Base-by-base conservation (phyloP, 805 yeast species). In the Saturnispora dispora region DNA sequence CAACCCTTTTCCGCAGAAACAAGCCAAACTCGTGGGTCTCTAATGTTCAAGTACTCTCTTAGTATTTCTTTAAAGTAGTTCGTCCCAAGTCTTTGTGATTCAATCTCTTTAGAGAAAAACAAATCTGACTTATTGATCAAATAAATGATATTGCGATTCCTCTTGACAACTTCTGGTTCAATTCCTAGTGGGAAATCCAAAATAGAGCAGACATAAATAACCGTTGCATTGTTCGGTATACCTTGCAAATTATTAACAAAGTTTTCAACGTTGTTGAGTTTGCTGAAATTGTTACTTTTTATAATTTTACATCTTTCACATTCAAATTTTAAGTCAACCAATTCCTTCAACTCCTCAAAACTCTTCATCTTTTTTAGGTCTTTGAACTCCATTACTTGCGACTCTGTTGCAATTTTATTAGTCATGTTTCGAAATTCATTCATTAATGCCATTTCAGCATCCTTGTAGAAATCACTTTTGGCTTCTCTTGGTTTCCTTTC, bases 181-280 rank as follows among this genome's bases (percentile, higher is more conserved):
- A 82, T 59, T 6, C 82, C 73, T 40, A 83, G 67, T 1, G 96
- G 96, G 60, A 87, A 86, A 57, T 87, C 95, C 13, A 75, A 63
- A 1, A 85, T 80, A 35, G 85, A 82, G 9, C 83, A 69, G 1
- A 85, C 79, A 60, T 84, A 82, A 2, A 83, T 74, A 1, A 84
- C 57, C 8, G 72, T 72, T 3, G 78, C 74, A 32, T 64, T 57
- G 3, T 58, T 59, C 2, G 82, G 88, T 22, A 77, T 68, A 2
- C 55, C 52, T 5, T 58, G 56, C 51, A 71, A 48, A 1, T 74
- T 64, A 4, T 66, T 63, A 1, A 10, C 8, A 8, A 25, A 37
- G 7, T 9, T 20, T 37, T 37, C 41, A 18, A 37, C 11, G 25
- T 52, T 49, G 15, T 10, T 23, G 30, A 50, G 15, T 22, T 40